These are phyloP conservation scores for Babesia gibsoni DNA, from an alignment of 169 alveolate genomes.

Conservation along the genomic window DNA sequence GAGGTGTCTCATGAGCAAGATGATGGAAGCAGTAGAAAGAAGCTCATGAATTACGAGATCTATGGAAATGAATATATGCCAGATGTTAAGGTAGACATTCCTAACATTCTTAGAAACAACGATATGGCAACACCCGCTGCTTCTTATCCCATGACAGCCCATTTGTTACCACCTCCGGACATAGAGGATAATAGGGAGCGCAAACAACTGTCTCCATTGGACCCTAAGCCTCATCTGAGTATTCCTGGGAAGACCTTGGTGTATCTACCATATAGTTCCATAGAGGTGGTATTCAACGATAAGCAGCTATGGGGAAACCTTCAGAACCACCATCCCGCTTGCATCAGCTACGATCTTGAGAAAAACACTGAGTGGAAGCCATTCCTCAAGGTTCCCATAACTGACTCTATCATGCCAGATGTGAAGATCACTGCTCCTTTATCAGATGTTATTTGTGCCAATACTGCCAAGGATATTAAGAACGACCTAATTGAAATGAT, in stretches of 20 bases:
- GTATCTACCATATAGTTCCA: conserved; percentile 77
- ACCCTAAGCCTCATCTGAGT: conserved; percentile 25
- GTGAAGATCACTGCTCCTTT: conserved; percentile 60
- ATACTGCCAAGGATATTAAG: conserved; percentile 30
- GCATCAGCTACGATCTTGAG: conserved; percentile 80
- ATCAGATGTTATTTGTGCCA: conserved; percentile 6
- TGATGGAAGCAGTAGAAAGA: not conserved
- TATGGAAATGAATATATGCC: conserved; percentile 59
- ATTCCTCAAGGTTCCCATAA: conserved; percentile 67
- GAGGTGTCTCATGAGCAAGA: not conserved
- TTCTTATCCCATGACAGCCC: not conserved
- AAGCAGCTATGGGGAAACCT: conserved; percentile 83
- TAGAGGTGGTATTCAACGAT: conserved; percentile 79
- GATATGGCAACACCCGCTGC: no score
- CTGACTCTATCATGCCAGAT: conserved; percentile 33
- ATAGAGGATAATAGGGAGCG: not conserved
- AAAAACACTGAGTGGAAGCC: conserved; percentile 75
- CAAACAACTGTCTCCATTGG: not conserved
- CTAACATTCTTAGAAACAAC: conserved; percentile 1
- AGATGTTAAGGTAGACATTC: conserved; percentile 45
- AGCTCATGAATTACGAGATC: conserved; percentile 48
- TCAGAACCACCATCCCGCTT: conserved; percentile 83
- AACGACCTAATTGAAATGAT: conserved; percentile 56
- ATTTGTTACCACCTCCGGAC: conserved; percentile 7
- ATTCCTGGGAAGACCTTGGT: conserved; percentile 72